Evolutionary conservation across 2,329 filamentous ascomycete species (phyloP), one percentile per base, ranked within the genome.

Genomic region (Celoporthe dispersa): DNA sequence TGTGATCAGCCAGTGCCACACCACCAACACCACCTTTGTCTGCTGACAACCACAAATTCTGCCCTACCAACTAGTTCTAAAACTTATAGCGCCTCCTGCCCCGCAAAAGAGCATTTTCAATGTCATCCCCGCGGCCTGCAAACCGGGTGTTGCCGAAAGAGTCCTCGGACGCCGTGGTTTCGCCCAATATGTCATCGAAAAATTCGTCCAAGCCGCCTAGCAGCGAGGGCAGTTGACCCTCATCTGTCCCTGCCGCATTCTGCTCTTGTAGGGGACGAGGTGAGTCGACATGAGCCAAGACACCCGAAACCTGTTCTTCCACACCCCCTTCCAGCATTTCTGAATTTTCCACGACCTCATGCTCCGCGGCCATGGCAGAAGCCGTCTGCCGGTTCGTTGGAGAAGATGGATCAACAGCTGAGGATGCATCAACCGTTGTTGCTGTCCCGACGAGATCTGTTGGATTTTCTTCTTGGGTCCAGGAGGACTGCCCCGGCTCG

Each of bases 1-100:
- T 60, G 57, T 60, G 57, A 11, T 60, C 31, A 37, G 57, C 57
- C 57, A 59, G n/a, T n/a, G n/a, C n/a, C 55, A 11, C 55, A 12
- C 28, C 51, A 22, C 2, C 22, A 48, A 37, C 35, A 9, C 35
- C 35, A 37, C 37, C 7, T 25, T 25, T 25, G 5, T 19, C 14
- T 28, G 51, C 51, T 28, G 51, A 31, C 25, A 11, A 55, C n/a
- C 51, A 4, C 51, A 16, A 14, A n/a, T 25, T 3, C 55, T 22
- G 12, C 55, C 28, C 28, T 3, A 11, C 11, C 25, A 5, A 25
- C 11, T 53, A 53, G 25, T 14, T 28, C 12, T 28, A 11, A 55
- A 28, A 35, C 4, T 14, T 25, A 28, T 55, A 55, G 11, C 25
- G 25, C 25, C 4, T 55, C 25, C 31, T 55, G 55, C 5, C 16